Evolutionary conservation across 495 filamentous ascomycete species (phyloP), one percentile per base, ranked within the genome.

Genomic region (Neurospora discreta): DNA sequence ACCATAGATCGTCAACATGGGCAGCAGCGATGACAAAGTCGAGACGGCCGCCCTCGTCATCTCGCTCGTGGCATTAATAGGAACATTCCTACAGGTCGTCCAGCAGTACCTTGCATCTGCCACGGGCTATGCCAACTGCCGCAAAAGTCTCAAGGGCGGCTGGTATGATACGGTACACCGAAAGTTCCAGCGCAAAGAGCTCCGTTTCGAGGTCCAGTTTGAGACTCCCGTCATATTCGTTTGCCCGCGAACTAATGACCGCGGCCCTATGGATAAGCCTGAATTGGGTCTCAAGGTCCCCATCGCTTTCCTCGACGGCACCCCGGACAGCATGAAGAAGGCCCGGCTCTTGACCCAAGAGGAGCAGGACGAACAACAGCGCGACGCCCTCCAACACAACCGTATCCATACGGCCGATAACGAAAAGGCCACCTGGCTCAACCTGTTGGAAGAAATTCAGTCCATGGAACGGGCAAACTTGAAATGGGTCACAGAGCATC

Each of bases 201-300:
- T 87, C 10, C 80, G 85, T 16, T 84, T 85, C 69, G 84, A 87
- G 70, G 84, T 85, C 30, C 78, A 80, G 20, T 86, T 84, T 75
- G 80, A 85, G 70, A 78, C 83, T 0, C 85, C 85, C 33, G 81
- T 85, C 40, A 81, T 87, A 41, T 85, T 87, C 44, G 80, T 85
- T 20, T 83, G 80, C 6, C 33, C 33, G 33, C 33, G 6, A 36
- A 36, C 33, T 36, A 36, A 36, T 36, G 33, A 36, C 33, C 33
- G 33, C 33, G 33, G 33, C 33, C 33, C 33, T 36, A 36, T 36
- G 33, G 33, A 36, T 36, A 36, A 36, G 33, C 33, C 33, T 36
- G 33, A 36, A 36, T 5, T 36, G 33, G 33, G 33, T 36, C 33
- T 36, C 33, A 36, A 36, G 33, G 33, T 36, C 6, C 33, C 33